Evolutionary conservation across 2,329 filamentous ascomycete species (phyloP), one percentile per base, ranked within the genome.

Genomic region (Leptographium wingfieldii): DNA sequence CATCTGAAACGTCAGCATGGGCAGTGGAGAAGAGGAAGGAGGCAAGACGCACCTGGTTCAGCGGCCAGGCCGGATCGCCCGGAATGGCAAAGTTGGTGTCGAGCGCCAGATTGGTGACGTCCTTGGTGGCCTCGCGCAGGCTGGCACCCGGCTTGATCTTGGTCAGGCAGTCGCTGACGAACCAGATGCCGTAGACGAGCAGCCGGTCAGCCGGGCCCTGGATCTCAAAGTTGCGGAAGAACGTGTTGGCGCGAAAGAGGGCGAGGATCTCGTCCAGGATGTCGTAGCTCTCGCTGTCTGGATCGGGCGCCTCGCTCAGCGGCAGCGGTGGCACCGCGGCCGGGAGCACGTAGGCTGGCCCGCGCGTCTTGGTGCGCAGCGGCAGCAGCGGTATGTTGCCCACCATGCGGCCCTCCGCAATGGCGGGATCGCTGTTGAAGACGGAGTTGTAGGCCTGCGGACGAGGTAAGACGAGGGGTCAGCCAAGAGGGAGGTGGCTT

Each of bases 181-280:
- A 97, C 71, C 95, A 81, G 72, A 96, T 99, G 64, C 92, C 92
- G 76, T 99, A 99, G 69, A 97, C 92, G 66, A 99, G 81, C 69
- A 97, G 84, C 49, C 94, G 83, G 75, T 99, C 94, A 61, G 94
- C 92, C 31, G 90, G 88, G 16, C 94, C 94, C 76, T 96, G 92
- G 77, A 97, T 95, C 80, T 97, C 94, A 69, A 99, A 99, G 81
- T 97, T 99, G 69, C 94, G 88, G 81, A 97, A 99, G 75, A 99
- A 92, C 62, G 92, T 96, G 79, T 99, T 97, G 68, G 94, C 92
- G 65, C 94, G 90, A 81, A 97, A 99, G 56, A 97, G 83, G 14
- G 86, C 82, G 59, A 99, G 82, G 57, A 95, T 85, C 78, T 99
- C 94, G 76, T 99, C 94, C 59, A 97, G 82, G 63, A 94, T 89